A percentile compares a stretch with the other conserved stretches of the same genome.
phyloP scores from a whole-genome alignment of 169 alveolate genomes.

The Eimeria necatrix region DNA sequence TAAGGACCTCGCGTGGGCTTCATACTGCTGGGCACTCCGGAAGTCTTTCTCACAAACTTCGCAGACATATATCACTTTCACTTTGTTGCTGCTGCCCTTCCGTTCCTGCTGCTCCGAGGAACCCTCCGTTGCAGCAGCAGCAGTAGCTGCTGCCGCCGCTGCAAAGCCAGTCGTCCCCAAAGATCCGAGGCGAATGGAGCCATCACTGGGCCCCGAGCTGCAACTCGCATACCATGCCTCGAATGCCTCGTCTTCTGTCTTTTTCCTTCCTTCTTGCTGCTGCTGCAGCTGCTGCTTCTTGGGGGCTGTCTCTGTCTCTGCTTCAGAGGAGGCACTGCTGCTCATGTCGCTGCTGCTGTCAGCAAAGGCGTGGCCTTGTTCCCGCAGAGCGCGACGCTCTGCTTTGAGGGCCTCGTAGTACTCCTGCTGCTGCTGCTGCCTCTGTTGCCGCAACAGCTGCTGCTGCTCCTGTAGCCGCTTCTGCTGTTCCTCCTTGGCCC shows the following conservation, averaged over 20 bases:
- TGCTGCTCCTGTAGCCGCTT: constrained; percentile 43
- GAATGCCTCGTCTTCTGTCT: background rate
- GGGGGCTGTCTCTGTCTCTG: background rate
- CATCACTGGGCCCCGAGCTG: constrained; percentile 1
- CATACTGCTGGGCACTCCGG: constrained; percentile 80
- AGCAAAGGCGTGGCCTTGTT: constrained; percentile 71
- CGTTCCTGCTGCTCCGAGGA: background rate
- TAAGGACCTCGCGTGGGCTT: constrained; percentile 79
- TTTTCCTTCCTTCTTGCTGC: constrained; percentile 12
- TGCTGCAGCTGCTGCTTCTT: background rate
- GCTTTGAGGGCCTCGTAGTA: constrained; percentile 59
- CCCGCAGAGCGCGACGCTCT: constrained; percentile 59
- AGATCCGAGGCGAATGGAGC: constrained; percentile 21
- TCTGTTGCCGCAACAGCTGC: constrained; percentile 39
- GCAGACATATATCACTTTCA: constrained; percentile 56
- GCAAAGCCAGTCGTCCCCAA: background rate
- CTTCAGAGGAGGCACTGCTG: background rate
- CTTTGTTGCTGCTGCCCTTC: constrained; percentile 45
- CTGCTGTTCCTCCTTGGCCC: constrained; percentile 38
- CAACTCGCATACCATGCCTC: constrained; percentile 19
- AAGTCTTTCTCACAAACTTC: constrained; percentile 82
- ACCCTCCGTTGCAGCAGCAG: background rate
- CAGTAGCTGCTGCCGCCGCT: background rate
- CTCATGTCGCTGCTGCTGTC: constrained; percentile 29
- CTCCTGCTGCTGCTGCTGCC: constrained; percentile 33